Evolutionary conservation across 2,329 filamentous ascomycete species (phyloP), one percentile per base, ranked within the genome.

Genomic region (Boeremia exigua): DNA sequence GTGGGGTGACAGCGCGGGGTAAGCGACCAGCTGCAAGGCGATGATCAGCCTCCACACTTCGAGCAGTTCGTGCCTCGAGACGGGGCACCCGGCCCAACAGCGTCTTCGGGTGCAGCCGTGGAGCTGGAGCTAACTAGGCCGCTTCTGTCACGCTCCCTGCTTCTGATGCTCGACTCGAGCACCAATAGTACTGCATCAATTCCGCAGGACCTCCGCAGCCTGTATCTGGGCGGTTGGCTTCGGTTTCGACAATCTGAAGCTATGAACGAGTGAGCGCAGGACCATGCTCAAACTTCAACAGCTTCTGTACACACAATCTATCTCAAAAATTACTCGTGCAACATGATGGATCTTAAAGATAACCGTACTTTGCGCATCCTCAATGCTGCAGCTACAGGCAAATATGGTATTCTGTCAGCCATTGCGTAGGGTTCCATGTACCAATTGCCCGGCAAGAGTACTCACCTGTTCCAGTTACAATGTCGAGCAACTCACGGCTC

Each of bases 401-500:
- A 82, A 33, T 87, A 88, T 62, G 85, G 81, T 39, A 82, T 88
- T 27, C 81, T 84, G 2, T 83, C 81, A 60, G 71, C 73, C 6
- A 73, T 76, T 28, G 71, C 70, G 68, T 75, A 66, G 5, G 69
- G 10, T 2, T 17, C 12, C 23, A 15, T 19, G 14, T 28, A 39
- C 3, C 10, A 14, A n/a, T n/a, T 3, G 6, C 19, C 4, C n/a
- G 1, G 6, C 2, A 4, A 14, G 23, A 15, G 2, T 11, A 29
- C 14, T 29, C 9, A n/a, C 34, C 23, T 19, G 2, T n/a, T 5
- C 6, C 30, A 74, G 72, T 36, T 74, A 75, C 61, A 75, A 73
- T 36, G 51, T 74, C 30, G 73, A 75, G 56, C 71, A 74, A 17
- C 62, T 75, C 37, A 71, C 69, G 42, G 72, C 69, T 7, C 59